Base-by-base conservation (phyloP, 2,329 filamentous ascomycete species). In the Pseudogymnoascus sp. region DNA sequence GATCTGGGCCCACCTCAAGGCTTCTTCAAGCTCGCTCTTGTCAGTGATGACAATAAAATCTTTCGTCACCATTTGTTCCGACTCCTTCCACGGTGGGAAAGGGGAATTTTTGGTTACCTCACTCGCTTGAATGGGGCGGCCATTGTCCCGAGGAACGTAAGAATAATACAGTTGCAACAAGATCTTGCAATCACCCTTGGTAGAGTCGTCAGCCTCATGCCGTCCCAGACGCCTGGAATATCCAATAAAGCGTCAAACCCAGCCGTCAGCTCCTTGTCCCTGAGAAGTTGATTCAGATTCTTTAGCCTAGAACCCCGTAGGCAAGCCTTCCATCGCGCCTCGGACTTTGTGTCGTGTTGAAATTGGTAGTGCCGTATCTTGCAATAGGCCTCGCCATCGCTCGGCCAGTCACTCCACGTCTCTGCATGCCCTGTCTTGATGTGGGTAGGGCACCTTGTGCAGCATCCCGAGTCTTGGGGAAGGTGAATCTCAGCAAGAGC, bases 391-490 rank as follows among this genome's bases (percentile, higher is more conserved):
- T 42, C 39, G 17, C 17, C 39, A 42, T 42, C 17, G 1, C n/a
- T n/a, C n/a, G n/a, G n/a, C n/a, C n/a, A n/a, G n/a, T n/a, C n/a
- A n/a, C 79, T 83, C 87, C 90, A 94, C 0, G 81, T 76, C 0
- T 79, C 75, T 0, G 83, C 79, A 13, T 36, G 31, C 5, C 29
- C 31, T 1, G 70, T 73, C 35, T 89, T 87, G 59, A 96, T 94
- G 61, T 92, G 89, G 0, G 95, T 81, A 0, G 91, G 91, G 63
- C 90, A 95, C 0, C 88, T 78, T 0, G 92, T 96, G 69, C 92
- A 96, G 0, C 88, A 89, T 0, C 87, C 88, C 3, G 83, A 82
- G 41, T 82, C 84, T 1, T 88, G 81, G 0, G 91, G 91, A 0
- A 93, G 83, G 17, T 86, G 85, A 25, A 94, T 86, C 3, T 87